Evolutionary conservation across 2,329 filamentous ascomycete species (phyloP).

Genomic region (Fusarium decemcellulare): DNA sequence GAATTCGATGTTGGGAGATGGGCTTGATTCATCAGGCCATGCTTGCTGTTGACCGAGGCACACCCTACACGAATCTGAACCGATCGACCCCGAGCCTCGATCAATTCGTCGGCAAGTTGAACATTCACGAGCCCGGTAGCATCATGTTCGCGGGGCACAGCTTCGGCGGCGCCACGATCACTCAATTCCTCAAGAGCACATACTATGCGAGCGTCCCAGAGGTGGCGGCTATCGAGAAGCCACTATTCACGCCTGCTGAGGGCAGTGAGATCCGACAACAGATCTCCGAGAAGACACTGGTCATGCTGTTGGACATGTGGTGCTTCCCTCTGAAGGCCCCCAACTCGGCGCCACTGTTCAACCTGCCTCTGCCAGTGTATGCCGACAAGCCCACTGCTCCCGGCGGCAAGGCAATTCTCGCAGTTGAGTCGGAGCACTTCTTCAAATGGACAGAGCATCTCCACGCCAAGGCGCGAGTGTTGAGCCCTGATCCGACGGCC

Average conservation of each 20-base stretch:
- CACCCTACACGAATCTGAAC: slow-evolving; percentile 67
- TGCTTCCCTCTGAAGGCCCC: slow-evolving; percentile 78
- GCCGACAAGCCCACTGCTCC: slow-evolving; percentile 63
- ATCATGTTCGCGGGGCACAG: slow-evolving; percentile 86
- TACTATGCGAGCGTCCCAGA: slow-evolving; percentile 73
- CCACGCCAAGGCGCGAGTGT: slow-evolving; percentile 74
- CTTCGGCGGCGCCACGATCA: slow-evolving; percentile 81
- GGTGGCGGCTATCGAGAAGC: slow-evolving; percentile 63
- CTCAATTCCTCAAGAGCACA: slow-evolving; percentile 84
- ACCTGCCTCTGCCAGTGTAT: slow-evolving; percentile 82
- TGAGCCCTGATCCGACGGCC: slow-evolving; percentile 70
- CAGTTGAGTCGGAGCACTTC: slow-evolving; percentile 83
- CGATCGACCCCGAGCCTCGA: slow-evolving; percentile 63
- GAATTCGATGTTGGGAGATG: slow-evolving; percentile 84
- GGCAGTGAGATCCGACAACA: slow-evolving; percentile 73
- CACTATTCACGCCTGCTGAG: slow-evolving; percentile 72
- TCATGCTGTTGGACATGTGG: slow-evolving; percentile 86
- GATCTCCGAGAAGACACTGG: slow-evolving; percentile 76
- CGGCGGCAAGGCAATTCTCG: slow-evolving; percentile 73
- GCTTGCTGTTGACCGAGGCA: slow-evolving; percentile 73
- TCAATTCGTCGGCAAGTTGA: slow-evolving; percentile 73
- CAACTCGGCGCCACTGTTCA: slow-evolving; percentile 73
- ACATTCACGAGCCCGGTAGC: slow-evolving; percentile 79
- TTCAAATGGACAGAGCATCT: slow-evolving; percentile 84
- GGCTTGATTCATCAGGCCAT: slow-evolving; percentile 79